These are phyloP conservation scores for Talaromyces nanjingensis DNA, from an alignment of 495 filamentous ascomycete genomes.

Conservation along the genomic window DNA sequence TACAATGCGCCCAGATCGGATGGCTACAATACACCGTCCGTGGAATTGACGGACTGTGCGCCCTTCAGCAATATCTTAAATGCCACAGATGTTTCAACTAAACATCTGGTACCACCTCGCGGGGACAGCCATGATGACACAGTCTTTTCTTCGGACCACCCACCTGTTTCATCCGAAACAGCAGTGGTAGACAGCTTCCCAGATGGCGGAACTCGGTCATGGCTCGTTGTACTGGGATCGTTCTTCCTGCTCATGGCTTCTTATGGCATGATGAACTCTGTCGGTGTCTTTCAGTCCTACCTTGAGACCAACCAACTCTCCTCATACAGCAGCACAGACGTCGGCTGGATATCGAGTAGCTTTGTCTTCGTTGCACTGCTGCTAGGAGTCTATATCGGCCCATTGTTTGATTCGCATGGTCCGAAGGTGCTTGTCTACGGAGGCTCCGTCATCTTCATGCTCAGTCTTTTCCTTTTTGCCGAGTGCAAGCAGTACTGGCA, in stretches of 20 bases:
- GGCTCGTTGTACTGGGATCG: constrained; percentile 58
- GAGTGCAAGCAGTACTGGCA: constrained; percentile 55
- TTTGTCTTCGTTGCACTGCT: constrained; percentile 59
- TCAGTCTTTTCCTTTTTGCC: constrained; percentile 48
- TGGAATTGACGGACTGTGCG: neutral
- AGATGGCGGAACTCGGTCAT: constrained; percentile 53
- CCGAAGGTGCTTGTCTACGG: constrained; percentile 44
- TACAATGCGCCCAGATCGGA: neutral
- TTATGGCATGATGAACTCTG: constrained; percentile 56
- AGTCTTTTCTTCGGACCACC: neutral
- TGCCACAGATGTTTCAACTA: neutral
- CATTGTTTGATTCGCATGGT: constrained; percentile 58
- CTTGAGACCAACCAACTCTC: constrained; percentile 52
- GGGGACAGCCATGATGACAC: neutral
- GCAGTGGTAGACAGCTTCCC: constrained; percentile 33
- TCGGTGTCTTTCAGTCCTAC: constrained; percentile 58
- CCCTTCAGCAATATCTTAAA: neutral
- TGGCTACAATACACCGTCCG: neutral
- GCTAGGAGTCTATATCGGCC: constrained; percentile 56
- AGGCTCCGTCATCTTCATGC: constrained; percentile 43
- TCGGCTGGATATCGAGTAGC: constrained; percentile 60
- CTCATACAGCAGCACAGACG: constrained; percentile 44
- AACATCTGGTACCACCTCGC: neutral
- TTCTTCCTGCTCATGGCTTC: constrained; percentile 55
- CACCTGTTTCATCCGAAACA: neutral